Evolutionary conservation across 805 yeast species (phyloP).

Genomic region (Lachancea dasiensis): DNA sequence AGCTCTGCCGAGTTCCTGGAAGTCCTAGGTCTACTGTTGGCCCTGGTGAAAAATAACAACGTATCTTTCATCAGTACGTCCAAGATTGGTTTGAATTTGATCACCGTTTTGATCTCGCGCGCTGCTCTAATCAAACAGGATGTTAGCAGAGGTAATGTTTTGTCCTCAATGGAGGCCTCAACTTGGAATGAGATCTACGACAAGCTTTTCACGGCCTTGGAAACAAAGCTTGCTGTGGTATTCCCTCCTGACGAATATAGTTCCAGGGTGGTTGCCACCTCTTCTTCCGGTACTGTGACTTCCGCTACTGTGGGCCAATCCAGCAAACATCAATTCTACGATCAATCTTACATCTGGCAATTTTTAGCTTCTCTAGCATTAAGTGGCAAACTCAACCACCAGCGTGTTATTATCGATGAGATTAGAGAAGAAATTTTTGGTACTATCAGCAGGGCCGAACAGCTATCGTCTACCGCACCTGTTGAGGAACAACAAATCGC

Average conservation of each 20-base stretch:
- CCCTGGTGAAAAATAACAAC: conserved; percentile 63
- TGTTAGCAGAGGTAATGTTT: conserved; percentile 37
- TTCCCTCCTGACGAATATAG: conserved; percentile 63
- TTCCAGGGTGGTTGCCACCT: conserved; percentile 16
- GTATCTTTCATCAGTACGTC: conserved; percentile 50
- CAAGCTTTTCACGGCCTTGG: conserved; percentile 69
- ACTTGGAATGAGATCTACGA: conserved; percentile 80
- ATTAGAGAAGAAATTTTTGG: conserved; percentile 91
- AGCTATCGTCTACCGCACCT: conserved; percentile 26
- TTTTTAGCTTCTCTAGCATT: conserved; percentile 89
- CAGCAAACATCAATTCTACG: conserved; percentile 36
- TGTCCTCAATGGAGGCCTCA: conserved; percentile 37
- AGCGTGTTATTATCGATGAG: conserved; percentile 89
- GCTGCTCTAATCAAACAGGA: conserved; percentile 91
- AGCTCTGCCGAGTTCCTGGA: conserved; percentile 70
- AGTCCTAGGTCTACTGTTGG: conserved; percentile 68
- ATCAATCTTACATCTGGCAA: conserved; percentile 91
- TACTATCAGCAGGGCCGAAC: conserved; percentile 70
- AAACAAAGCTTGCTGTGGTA: conserved; percentile 66
- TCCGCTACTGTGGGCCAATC: conserved; percentile 18
- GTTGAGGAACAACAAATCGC: conserved; percentile 37
- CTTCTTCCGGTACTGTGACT: conserved; percentile 12
- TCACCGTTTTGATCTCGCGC: conserved; percentile 86
- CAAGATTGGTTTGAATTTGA: conserved; percentile 77
- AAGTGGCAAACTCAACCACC: conserved; percentile 86